Base-by-base conservation (phyloP, 1,284 basidiomycete species). In the Fomes fomentarius region DNA sequence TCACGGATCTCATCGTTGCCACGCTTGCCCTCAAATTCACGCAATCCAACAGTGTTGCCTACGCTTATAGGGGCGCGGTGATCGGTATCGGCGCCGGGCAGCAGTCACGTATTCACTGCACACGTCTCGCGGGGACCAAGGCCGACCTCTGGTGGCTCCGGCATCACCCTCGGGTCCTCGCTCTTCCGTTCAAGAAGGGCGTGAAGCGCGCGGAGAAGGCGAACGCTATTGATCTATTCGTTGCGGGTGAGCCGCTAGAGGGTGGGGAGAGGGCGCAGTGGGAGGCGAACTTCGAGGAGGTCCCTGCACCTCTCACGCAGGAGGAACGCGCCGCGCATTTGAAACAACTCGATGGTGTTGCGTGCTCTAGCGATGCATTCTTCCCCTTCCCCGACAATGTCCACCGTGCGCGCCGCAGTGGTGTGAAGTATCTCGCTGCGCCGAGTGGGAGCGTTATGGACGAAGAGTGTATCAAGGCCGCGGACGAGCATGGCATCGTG, bases 381-480 rank as follows among this genome's bases (percentile, higher is more conserved):
- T 99, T 99, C 93, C 96, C 96, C 35, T 99, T 99, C 87, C 87
- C 95, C 8, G 97, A 99, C 74, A 99, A 99, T 68, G 96, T 99
- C 38, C 91, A 98, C 73, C 82, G 96, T 52, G 94, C 93, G 47
- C 83, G 86, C 71, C 89, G 93, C 78, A 95, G 93, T 60, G 96
- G 96, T 1, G 94, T 94, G 46, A 85, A 78, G 68, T 98, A 96
- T 74, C 82, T 99, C 53, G 95, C 93, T 26, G 97, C 97, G 4
- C 95, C 96, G 1, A 89, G 91, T 50, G 96, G 96, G 50, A 96
- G 93, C 63, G 95, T 99, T 55, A 98, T 98, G 96, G 96, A 99
- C 69, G 85, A 76, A 46, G 94, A 95, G 71, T 96, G 96, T 69
- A 87, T 98, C 76, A 94, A 93, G 75, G 92, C 93, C 7, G 95